Conservation (phyloP, 1,139 yeast species). For the Suhomyces bolitotheri region DNA sequence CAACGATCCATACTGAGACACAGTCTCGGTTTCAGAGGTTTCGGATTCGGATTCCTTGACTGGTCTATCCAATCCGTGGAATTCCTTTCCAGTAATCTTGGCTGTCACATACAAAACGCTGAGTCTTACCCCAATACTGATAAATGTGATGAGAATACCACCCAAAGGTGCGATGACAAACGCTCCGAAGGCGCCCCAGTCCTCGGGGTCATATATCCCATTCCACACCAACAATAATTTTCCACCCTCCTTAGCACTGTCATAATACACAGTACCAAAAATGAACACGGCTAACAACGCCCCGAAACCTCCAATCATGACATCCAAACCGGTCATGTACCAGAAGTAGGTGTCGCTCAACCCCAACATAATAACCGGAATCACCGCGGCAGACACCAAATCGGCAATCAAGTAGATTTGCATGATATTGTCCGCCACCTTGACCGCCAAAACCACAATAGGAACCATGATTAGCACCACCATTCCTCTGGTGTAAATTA, state of each 20-base stretch:
- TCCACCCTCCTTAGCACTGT: slow-evolving; percentile 75
- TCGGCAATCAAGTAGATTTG: slow-evolving; percentile 91
- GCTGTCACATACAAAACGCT: slow-evolving; percentile 36
- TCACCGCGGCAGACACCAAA: slow-evolving; percentile 79
- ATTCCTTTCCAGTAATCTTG: slow-evolving; percentile 42
- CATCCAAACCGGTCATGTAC: slow-evolving; percentile 78
- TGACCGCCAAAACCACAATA: slow-evolving; percentile 76
- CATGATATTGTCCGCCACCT: slow-evolving; percentile 77
- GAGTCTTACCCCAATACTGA: slow-evolving; percentile 55
- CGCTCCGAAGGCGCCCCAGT: slow-evolving; percentile 96
- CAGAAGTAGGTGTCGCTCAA: slow-evolving; percentile 60
- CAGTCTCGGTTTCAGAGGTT: slow-evolving; percentile 14
- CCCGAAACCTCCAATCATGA: slow-evolving; percentile 80
- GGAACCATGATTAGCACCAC: slow-evolving; percentile 82
- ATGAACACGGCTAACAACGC: slow-evolving; percentile 78
- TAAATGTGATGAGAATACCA: slow-evolving; percentile 60
- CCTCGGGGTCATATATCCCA: slow-evolving; percentile 73
- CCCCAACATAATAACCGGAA: slow-evolving; percentile 85
- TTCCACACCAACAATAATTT: slow-evolving; percentile 67
- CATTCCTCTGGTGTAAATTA: slow-evolving; percentile 66
- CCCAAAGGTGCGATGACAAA: slow-evolving; percentile 90
- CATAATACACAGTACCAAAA: slow-evolving; percentile 79
- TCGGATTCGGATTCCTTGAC: slow-evolving; percentile 15
- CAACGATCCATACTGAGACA: slow-evolving; percentile 15
- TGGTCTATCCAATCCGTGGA: slow-evolving; percentile 59